Evolutionary conservation across 768 basidiomycete species (phyloP).

Genomic region (Lactifluus pinguis): DNA sequence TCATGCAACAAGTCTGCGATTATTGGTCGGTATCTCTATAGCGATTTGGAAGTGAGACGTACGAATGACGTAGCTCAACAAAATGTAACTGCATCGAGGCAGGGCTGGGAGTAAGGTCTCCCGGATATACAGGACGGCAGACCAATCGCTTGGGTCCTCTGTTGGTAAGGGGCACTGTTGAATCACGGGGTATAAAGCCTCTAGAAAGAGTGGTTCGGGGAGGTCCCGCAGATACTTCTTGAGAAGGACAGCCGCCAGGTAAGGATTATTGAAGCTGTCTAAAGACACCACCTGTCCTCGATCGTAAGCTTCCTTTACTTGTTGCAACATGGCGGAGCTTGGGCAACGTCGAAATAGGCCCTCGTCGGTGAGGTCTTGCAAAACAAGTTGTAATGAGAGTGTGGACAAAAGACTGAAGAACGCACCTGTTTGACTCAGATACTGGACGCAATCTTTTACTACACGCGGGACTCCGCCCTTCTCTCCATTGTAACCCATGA

Average conservation of each 20-base stretch:
- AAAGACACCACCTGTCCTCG: conserved; percentile 75
- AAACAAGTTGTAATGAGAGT: neutral
- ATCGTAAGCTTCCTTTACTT: conserved; percentile 80
- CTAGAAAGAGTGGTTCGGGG: conserved; percentile 70
- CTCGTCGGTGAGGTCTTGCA: conserved; percentile 51
- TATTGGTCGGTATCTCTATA: neutral
- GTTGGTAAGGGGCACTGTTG: conserved; percentile 56
- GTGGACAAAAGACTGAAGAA: neutral
- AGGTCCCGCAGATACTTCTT: conserved; percentile 82
- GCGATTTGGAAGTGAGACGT: neutral
- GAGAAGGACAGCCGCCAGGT: conserved; percentile 75
- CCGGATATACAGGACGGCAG: conserved; percentile 55
- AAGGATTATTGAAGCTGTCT: conserved; percentile 64
- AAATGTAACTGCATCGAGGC: conserved; percentile 61
- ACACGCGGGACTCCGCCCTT: conserved; percentile 78
- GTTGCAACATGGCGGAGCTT: conserved; percentile 53
- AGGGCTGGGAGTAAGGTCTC: conserved; percentile 59
- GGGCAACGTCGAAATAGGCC: conserved; percentile 83
- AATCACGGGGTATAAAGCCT: conserved; percentile 54
- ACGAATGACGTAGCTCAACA: conserved; percentile 50
- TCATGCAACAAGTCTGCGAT: conserved; percentile 67
- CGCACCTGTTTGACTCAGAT: conserved; percentile 50
- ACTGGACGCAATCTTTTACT: conserved; percentile 66
- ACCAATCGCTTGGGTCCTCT: conserved; percentile 45
- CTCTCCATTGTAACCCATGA: conserved; percentile 80